These are phyloP conservation scores for Ceratobasidium sp. DNA, from an alignment of 1,284 basidiomycete genomes.

Conservation along the genomic window DNA sequence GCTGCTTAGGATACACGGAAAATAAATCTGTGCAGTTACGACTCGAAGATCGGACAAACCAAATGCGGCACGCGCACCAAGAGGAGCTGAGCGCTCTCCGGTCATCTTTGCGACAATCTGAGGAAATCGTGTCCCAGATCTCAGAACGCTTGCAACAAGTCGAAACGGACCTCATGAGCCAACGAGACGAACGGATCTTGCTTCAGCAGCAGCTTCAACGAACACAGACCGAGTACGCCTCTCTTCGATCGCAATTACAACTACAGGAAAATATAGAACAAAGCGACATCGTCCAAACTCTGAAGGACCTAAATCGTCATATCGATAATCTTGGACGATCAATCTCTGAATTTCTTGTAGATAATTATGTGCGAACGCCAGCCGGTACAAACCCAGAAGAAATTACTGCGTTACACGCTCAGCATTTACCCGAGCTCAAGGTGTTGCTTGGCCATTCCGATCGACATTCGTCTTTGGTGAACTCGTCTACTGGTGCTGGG, in stretches of 20 bases:
- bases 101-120: too few relatives aligned
- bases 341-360: conserved; percentile 12
- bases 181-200: not conserved
- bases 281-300: conserved; percentile 16
- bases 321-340: conserved; percentile 26
- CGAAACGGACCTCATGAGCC: not conserved
- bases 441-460: conserved; percentile 16
- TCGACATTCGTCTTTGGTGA: conserved; percentile 6
- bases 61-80: not conserved
- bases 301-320: conserved; percentile 32
- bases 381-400: not conserved
- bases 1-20: conserved; percentile 17
- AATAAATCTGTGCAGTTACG: not conserved
- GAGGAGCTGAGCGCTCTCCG: not conserved
- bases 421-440: conserved; percentile 7
- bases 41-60: not conserved
- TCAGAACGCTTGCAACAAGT: not conserved
- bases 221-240: conserved; percentile 22
- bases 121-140: not conserved
- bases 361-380: not conserved
- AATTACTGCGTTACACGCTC: conserved; percentile 27
- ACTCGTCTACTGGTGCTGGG: not conserved
- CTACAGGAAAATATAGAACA: conserved; percentile 38
- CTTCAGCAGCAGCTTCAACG: conserved; percentile 21
- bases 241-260: conserved; percentile 37